Evolutionary conservation across 148 eudicot genomes (phyloP), one percentile per base, ranked within the genome.

Genomic region (Camellia granthamiana): DNA sequence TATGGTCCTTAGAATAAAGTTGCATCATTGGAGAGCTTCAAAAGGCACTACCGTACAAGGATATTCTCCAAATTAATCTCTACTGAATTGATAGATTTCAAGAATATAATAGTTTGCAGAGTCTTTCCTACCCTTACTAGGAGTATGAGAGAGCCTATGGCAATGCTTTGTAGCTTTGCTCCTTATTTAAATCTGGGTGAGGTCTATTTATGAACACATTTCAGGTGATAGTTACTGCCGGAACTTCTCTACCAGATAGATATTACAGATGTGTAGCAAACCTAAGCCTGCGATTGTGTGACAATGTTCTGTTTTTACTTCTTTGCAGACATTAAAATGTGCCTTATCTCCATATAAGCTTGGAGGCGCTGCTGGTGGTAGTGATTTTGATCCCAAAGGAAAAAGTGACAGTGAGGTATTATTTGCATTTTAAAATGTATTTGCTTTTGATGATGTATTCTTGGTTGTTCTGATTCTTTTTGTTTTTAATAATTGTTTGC

Each of bases 311-410:
- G 23, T 66, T 75, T 63, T 52, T 65, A 14, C 44, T 46, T 30
- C 64, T 78, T 16, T 78, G 82, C 91, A 96, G 99, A 93, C 98
- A 74, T 80, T 96, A 77, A 96, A 91, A 85, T 91, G 90, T 88
- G 97, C 99, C 64, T 89, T 94, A 76, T 93, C 99, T 76, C 98
- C 99, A 5, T 96, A 91, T 88, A 91, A 92, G 85, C 92, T 96
- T 49, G 99, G 99, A 82, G 99, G 98, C 43, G 96, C 99, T 61
- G 90, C 97, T n/a, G 98, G 99, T 75, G 99, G 99, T 66, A 92
- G 97, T 87, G 99, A 96, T 89, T 96, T 96, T 88, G 97, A 96
- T 89, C 99, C 99, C 42, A 93, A 90, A 85, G 97, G 99, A 66
- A 96, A 93, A 87, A 96, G 92, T 79, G 97, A 93, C 77, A 87